Conservation (phyloP, 2,329 filamentous ascomycete genomes). For the Didymella pomorum region DNA sequence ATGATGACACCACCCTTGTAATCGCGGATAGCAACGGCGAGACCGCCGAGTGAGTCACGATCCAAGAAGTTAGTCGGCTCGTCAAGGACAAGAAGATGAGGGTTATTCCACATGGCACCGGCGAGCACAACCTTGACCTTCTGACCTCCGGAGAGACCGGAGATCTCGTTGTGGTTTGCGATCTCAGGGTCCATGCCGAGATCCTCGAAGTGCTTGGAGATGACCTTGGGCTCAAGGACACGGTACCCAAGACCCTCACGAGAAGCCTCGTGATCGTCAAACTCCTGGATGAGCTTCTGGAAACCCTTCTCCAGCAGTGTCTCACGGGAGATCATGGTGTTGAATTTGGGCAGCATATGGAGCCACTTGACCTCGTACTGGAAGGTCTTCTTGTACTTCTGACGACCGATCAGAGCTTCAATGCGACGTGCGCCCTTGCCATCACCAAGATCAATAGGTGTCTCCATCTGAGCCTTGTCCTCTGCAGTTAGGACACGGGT, state of each 20-base stretch:
- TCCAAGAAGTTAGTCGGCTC: slow-evolving; percentile 99
- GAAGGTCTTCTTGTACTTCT: slow-evolving; percentile 99
- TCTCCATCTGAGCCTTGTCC: slow-evolving; percentile 92
- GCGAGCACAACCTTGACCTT: slow-evolving; percentile 99
- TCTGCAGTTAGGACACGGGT: slow-evolving; percentile 86
- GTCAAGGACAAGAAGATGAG: slow-evolving; percentile 94
- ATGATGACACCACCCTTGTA: slow-evolving; percentile 99
- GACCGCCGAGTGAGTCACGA: slow-evolving; percentile 92
- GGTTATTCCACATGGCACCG: slow-evolving; percentile 98
- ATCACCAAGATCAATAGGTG: slow-evolving; percentile 82
- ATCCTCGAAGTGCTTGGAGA: slow-evolving; percentile 98
- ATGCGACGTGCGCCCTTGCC: slow-evolving; percentile 80
- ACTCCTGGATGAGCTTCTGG: slow-evolving; percentile 93
- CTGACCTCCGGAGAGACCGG: slow-evolving; percentile 92
- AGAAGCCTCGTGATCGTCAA: slow-evolving; percentile 98
- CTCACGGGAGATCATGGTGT: slow-evolving; percentile 91
- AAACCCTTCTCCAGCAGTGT: slow-evolving; percentile 87
- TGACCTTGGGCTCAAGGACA: slow-evolving; percentile 88
- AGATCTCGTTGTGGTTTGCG: slow-evolving; percentile 98
- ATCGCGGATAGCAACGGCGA: slow-evolving; percentile 96
- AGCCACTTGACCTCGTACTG: slow-evolving; percentile 99
- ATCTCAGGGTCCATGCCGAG: slow-evolving; percentile 96
- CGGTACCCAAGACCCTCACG: slow-evolving; percentile 97
- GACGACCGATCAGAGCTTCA: slow-evolving; percentile 90
- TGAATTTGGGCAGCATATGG: slow-evolving; percentile 87